phyloP scores from a whole-genome alignment of 1,139 yeast species.

The Entelexis paramagnoliae region DNA sequence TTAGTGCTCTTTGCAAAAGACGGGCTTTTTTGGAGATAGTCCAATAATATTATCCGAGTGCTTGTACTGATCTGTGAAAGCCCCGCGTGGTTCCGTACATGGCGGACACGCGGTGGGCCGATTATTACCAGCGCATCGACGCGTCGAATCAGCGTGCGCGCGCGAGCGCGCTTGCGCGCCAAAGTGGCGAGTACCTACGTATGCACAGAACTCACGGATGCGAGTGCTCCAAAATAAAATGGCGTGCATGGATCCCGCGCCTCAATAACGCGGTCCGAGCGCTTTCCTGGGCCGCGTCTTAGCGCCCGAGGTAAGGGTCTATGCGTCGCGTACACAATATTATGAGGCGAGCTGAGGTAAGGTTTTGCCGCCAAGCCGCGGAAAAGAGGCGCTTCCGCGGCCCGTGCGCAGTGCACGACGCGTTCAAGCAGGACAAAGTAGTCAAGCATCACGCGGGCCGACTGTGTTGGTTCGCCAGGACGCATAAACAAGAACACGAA shows the following conservation, averaged over 20 bases:
- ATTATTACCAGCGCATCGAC: neutral
- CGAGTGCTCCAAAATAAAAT: no score
- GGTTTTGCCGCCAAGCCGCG: neutral
- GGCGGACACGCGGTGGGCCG: neutral
- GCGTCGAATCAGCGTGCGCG: neutral
- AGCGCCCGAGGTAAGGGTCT: neutral
- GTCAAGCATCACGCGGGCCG: no score
- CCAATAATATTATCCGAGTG: no score
- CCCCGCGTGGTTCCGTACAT: neutral
- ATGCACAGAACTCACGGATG: no score
- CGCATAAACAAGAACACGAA: no score
- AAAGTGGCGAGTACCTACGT: no score
- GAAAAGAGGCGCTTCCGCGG: neutral
- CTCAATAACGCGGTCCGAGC: neutral
- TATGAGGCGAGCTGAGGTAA: neutral
- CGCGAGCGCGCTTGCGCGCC: neutral
- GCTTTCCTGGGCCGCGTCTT: neutral
- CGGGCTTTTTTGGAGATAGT: no score
- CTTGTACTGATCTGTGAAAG: neutral
- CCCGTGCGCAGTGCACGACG: no score
- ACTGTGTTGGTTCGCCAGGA: no score
- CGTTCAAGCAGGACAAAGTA: no score
- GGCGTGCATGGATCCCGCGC: no score
- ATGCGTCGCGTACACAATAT: constrained; percentile 3
- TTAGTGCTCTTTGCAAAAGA: no score